phyloP scores from a whole-genome alignment of 1,284 basidiomycete species.

The Trichosporon inkin region DNA sequence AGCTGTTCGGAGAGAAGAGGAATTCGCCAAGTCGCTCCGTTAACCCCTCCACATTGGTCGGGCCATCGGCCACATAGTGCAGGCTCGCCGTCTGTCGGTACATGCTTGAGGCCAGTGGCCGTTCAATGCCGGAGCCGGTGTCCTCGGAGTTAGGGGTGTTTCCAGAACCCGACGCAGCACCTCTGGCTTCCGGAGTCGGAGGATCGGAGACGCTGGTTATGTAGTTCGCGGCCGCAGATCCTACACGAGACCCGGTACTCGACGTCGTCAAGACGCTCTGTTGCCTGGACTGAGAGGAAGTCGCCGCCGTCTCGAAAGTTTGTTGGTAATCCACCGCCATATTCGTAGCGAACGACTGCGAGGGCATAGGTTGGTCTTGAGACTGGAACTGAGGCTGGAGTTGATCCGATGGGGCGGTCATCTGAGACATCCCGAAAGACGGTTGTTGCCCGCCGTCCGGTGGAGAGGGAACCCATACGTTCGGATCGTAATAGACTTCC shows the following conservation, averaged over 20 bases:
- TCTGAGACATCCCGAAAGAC: neutral
- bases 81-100: conserved; percentile 30
- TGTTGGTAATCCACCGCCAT: neutral
- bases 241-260: neutral
- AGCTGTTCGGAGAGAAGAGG: conserved; percentile 33
- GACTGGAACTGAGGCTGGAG: neutral
- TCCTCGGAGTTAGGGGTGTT: neutral
- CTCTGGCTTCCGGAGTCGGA: neutral
- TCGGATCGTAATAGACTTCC: conserved; percentile 2
- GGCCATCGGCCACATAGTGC: conserved; percentile 30
- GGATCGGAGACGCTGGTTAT: neutral
- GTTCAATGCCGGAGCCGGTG: neutral
- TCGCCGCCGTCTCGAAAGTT: neutral
- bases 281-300: neutral
- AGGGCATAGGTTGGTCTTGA: neutral
- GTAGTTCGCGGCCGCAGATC: neutral
- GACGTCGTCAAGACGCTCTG: conserved; percentile 4
- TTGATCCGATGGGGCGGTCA: neutral
- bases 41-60: conserved; percentile 31
- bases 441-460: neutral
- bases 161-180: neutral
- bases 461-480: neutral
- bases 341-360: neutral
- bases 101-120: conserved; percentile 18
- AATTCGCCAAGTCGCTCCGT: conserved; percentile 45